Percentiles rank a stretch among this genome's conserved stretches.
Conservation (phyloP, 179 eudicot genomes). For the Corrigiola litoralis region DNA sequence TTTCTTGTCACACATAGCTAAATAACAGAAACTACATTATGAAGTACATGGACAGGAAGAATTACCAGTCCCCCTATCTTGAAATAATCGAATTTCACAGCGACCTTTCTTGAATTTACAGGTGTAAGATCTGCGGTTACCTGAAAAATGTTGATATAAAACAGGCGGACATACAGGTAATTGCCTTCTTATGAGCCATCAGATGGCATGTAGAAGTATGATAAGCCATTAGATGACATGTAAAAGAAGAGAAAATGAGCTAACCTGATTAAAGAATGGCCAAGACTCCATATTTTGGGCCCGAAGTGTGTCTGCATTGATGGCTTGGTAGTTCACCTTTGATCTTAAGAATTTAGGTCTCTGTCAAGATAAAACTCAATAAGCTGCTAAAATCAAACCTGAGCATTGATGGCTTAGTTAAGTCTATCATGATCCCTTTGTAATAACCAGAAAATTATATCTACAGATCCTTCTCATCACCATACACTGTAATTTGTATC, state of each 20-base stretch:
- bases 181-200: neutral
- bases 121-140: slow-evolving; percentile 90
- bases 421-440: too few species aligned
- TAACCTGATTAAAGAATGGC: slow-evolving; percentile 91
- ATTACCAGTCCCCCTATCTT: slow-evolving; percentile 81
- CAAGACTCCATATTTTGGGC: slow-evolving; percentile 83
- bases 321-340: slow-evolving; percentile 74
- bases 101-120: slow-evolving; percentile 76
- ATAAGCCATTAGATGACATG: too few species aligned
- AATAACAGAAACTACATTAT: neutral
- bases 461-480: too few species aligned
- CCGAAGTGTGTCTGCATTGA: slow-evolving; percentile 68
- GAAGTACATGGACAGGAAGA: neutral
- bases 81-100: slow-evolving; percentile 83
- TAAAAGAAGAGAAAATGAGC: neutral
- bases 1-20: neutral
- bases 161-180: neutral
- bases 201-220: too few species aligned
- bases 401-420: too few species aligned
- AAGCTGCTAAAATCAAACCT: neutral
- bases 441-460: too few species aligned
- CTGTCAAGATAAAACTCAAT: slow-evolving; percentile 32
- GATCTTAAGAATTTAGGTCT: slow-evolving; percentile 79
- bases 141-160: slow-evolving; percentile 29
- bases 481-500: too few species aligned